These are phyloP conservation scores for Pichia sp. DNA, from an alignment of 1,139 yeast species.

Conservation along the genomic window DNA sequence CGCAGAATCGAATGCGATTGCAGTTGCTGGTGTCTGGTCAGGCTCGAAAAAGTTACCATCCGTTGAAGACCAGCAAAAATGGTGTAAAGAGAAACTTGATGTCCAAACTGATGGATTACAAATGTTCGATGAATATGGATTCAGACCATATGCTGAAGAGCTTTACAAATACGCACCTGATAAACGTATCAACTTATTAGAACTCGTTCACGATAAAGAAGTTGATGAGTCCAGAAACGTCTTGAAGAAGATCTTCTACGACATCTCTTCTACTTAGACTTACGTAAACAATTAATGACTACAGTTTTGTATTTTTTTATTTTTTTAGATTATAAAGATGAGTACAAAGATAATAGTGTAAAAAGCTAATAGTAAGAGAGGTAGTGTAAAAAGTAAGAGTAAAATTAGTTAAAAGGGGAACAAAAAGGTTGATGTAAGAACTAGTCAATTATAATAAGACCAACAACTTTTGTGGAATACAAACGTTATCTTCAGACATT, in stretches of 20 bases:
- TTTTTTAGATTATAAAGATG: no score
- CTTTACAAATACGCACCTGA: background rate
- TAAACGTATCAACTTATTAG: background rate
- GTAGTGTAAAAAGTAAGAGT: no score
- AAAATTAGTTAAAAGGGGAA: no score
- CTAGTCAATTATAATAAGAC: no score
- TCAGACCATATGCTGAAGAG: background rate
- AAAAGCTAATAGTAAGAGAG: no score
- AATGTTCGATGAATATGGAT: slow-evolving; percentile 26
- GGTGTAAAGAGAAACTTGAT: slow-evolving; percentile 23
- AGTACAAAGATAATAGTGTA: no score
- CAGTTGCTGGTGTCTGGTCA: slow-evolving; percentile 48
- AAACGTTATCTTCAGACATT: no score
- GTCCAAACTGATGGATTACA: slow-evolving; percentile 29
- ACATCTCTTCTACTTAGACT: background rate
- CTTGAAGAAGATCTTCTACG: slow-evolving; percentile 3
- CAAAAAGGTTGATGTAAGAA: no score
- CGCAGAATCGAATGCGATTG: slow-evolving; percentile 44
- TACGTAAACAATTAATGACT: no score
- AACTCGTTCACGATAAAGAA: background rate
- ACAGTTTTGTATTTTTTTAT: background rate
- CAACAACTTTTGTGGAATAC: no score
- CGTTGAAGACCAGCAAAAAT: slow-evolving; percentile 24
- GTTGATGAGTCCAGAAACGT: slow-evolving; percentile 4
- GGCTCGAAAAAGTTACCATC: slow-evolving; percentile 26